Evolutionary conservation across 345 rosid genomes (phyloP), one percentile per base, ranked within the genome.

Genomic region (Aquilaria sinensis): DNA sequence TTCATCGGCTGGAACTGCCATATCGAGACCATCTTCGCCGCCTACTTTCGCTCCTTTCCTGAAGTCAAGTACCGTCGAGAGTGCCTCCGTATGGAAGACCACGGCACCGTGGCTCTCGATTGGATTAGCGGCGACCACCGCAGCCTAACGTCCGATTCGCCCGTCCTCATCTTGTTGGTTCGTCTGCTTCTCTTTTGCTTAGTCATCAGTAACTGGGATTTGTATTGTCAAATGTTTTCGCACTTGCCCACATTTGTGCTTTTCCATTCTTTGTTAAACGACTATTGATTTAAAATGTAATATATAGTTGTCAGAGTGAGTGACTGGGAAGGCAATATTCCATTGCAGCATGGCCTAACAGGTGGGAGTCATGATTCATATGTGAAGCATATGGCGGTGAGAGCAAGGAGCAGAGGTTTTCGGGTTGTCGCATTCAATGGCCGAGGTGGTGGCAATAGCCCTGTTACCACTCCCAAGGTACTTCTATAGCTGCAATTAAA

Each of bases 361-460:
- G 98, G 97, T 63, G 97, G 98, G 43, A 87, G 98, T 59, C 78
- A 66, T 60, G 97, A 93, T 78, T 60, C 96, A n/a, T 89, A 93
- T 60, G 97, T 89, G 10, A 84, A 86, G 74, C 88, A 93, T 60
- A 68, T 93, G 92, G 45, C 89, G 71, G 34, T 77, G 55, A 74
- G 80, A 74, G 97, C 97, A 3, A 69, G 69, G 63, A 83, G 77
- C 64, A 84, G 74, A 73, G 90, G 88, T 4, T 92, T 92, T 88
- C 88, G 98, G 41, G 86, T 81, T 37, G 96, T 92, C 9, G 96
- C 87, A 57, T 92, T 87, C 56, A 92, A 92, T 73, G 89, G 98
- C 76, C 73, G 98, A 37, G 97, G 94, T 0, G 89, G 98, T 69
- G 94, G 83, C 53, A 62, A 83, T 67, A 85, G 94, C 72, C 94